Conservation (phyloP, 768 basidiomycete species). For the Gloeostereum incarnatum region DNA sequence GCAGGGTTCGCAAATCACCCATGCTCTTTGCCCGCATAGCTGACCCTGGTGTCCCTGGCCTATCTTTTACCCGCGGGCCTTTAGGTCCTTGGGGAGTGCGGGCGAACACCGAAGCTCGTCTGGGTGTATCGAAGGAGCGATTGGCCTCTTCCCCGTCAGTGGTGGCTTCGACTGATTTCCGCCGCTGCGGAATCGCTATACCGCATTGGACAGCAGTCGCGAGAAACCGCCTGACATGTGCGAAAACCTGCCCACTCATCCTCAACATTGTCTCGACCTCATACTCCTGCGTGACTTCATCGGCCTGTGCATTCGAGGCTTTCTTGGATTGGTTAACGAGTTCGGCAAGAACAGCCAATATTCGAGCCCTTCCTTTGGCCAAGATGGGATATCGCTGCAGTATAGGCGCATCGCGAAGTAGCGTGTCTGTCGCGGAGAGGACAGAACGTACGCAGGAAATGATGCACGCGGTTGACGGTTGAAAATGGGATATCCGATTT, state of each 20-base stretch:
- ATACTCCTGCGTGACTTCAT: slow-evolving; percentile 34
- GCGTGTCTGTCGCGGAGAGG: slow-evolving; percentile 73
- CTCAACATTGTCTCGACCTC: slow-evolving; percentile 76
- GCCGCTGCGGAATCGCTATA: slow-evolving; percentile 50
- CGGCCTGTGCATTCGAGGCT: slow-evolving; percentile 41
- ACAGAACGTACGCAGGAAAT: slow-evolving; percentile 90
- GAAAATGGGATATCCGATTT: slow-evolving; percentile 77
- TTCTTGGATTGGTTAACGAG: slow-evolving; percentile 76
- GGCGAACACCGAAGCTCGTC: slow-evolving; percentile 8
- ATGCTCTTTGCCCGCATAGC: slow-evolving; percentile 42
- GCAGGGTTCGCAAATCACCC: slow-evolving; percentile 33
- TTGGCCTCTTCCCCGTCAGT: slow-evolving; percentile 8
- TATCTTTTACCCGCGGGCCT: slow-evolving; percentile 17
- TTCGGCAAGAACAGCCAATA: slow-evolving; percentile 71
- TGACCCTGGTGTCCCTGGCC: slow-evolving; percentile 16
- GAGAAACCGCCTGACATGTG: slow-evolving; percentile 73
- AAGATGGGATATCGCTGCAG: slow-evolving; percentile 60
- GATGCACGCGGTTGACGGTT: slow-evolving; percentile 89
- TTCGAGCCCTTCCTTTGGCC: slow-evolving; percentile 69
- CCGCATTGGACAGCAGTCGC: slow-evolving; percentile 69
- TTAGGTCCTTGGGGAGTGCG: slow-evolving; percentile 25
- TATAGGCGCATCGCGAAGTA: slow-evolving; percentile 71
- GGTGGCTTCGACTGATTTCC: slow-evolving; percentile 16
- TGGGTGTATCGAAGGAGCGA: slow-evolving; percentile 11
- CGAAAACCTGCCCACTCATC: slow-evolving; percentile 73